Conservation (phyloP, 2,329 filamentous ascomycete species). For the Cadophora sp. region DNA sequence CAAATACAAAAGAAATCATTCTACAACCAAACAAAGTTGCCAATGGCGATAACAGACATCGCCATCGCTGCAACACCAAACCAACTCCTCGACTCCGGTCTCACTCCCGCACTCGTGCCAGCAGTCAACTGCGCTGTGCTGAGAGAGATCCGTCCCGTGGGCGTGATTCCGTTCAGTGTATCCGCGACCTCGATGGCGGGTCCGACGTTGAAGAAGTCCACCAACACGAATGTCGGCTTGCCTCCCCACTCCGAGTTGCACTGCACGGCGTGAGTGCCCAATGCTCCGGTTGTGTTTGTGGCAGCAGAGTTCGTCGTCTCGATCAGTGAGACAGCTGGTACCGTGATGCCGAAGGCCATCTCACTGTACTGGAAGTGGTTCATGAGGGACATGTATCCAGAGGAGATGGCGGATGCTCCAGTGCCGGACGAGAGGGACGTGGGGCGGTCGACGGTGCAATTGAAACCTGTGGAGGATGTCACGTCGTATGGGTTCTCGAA, state of each 20-base stretch:
- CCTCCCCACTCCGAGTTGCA: conserved; percentile 66
- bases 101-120: conserved; percentile 20
- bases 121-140: conserved; percentile 35
- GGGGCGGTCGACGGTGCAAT: conserved; percentile 74
- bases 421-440: conserved; percentile 52
- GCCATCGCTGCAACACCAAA: conserved; percentile 22
- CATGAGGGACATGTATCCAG: conserved; percentile 71
- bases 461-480: conserved; percentile 67
- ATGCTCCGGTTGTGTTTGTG: conserved; percentile 57
- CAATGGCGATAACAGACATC: conserved; percentile 31
- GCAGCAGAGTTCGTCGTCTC: conserved; percentile 69
- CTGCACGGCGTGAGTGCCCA: conserved; percentile 58
- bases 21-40: conserved; percentile 37
- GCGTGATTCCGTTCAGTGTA: conserved; percentile 63
- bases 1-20: conserved; percentile 10
- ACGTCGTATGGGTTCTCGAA: conserved; percentile 79
- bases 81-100: conserved; percentile 15
- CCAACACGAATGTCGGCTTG: conserved; percentile 74
- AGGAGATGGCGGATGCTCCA: conserved; percentile 56
- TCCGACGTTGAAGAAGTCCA: conserved; percentile 81
- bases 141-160: conserved; percentile 36
- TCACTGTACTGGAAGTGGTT: conserved; percentile 80
- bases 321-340: conserved; percentile 67
- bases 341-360: conserved; percentile 59
- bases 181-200: conserved; percentile 75